Evolutionary conservation across 768 basidiomycete species (phyloP), one percentile per base, ranked within the genome.

Genomic region (Leucocoprinus leucothites): DNA sequence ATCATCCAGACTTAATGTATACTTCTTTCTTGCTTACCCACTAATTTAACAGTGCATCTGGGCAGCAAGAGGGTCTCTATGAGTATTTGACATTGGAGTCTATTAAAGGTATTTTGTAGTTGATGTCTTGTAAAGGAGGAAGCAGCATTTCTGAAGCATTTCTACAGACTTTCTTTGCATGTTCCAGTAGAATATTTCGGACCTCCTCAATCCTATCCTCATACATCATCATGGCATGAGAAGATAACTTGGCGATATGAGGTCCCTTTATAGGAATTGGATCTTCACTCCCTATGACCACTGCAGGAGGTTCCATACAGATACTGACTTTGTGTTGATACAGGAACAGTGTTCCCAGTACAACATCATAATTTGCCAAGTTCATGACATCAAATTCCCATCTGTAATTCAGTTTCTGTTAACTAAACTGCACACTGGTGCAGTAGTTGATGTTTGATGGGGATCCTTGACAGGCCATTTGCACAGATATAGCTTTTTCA

Each of bases 401-500:
- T 0, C 52, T 24, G n/a, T 70, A 65, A 6, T 65, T 58, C 0
- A 79, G 70, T 0, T 43, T 24, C 54, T 77, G 71, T 57, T 76
- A 79, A 6, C 60, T 34, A 3, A 78, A 34, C 2, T 61, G 8
- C 0, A 61, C 71, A 1, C 25, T 51, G 0, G 66, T 59, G 0
- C 62, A 43, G 18, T 31, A 63, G 48, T 72, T 77, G 0, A 80
- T 62, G 45, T 71, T 70, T 0, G 74, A 67, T 0, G 68, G 45
- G 0, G 77, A 79, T 0, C 76, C 79, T 26, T 73, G 69, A 0
- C 74, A 70, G 0, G 76, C 77, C 0, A 81, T 58, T 13, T 75
- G 71, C 0, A 78, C 46, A 0, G 64, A 51, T 2, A 79, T 19
- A 1, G 71, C 75, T 25, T 65, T 65, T 0, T 46, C 64, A 1